Evolutionary conservation across 192 early-diverging fungal species (phyloP), one percentile per base, ranked within the genome.

Genomic region (Coemansia sp.): DNA sequence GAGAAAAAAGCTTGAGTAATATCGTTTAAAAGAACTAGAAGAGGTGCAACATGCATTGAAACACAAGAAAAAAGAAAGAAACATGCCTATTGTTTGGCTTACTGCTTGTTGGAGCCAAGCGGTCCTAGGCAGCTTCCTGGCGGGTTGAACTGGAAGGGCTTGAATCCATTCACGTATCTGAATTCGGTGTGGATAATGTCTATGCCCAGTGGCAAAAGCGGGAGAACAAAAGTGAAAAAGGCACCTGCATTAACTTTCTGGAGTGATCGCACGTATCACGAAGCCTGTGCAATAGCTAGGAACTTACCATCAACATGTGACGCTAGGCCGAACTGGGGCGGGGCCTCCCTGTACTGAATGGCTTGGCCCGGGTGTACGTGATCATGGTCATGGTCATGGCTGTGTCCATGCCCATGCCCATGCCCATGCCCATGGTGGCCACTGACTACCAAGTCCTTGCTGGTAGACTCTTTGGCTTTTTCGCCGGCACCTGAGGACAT

Each of bases 61-160:
- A 15, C 42, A 45, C 42, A 17, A 14, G 41, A 45, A 19, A 12
- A 44, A 44, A n/a, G 25, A 45, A 29, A 60, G 31, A 5, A 36
- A 34, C 21, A 17, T 9, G 57, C 27, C 34, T 36, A 36, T 5
- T 36, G 14, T 34, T 14, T 59, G 27, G 48, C 48, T 51, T 39
- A 53, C 42, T 36, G 36, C 23, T 62, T 58, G 4, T 65, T 48
- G 34, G 63, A 32, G 38, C 51, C 50, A 10, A 82, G 69, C 1
- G 80, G 72, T 29, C 62, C 80, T n/a, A 84, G 81, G 58, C 81
- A 84, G 77, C 81, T 84, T 31, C 81, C 81, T 0, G 81, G 81
- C 21, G 81, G 66, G 42, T 84, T 63, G 57, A 78, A 76, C 77
- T 84, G 81, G 64, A 84, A 84, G 5, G 81, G 81, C 65, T 64